Evolutionary conservation across 2,329 filamentous ascomycete genomes (phyloP).

Genomic region (Simplicillium aogashimaense): DNA sequence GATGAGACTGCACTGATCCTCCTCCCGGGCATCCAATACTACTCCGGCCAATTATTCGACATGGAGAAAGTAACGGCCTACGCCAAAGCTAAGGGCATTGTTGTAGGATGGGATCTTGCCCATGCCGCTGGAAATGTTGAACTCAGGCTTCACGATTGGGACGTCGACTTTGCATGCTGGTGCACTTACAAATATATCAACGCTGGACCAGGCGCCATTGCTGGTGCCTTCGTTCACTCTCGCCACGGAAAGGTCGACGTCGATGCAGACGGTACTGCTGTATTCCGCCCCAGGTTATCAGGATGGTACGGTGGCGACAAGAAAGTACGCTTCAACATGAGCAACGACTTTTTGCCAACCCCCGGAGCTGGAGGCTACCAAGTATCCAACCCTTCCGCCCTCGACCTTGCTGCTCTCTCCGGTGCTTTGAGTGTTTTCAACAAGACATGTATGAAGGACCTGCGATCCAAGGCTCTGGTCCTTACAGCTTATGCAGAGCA

Average conservation of each 20-base stretch:
- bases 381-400: constrained; percentile 69
- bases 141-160: constrained; percentile 73
- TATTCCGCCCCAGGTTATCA: constrained; percentile 56
- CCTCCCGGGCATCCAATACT: constrained; percentile 84
- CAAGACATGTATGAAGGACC: constrained; percentile 55
- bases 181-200: constrained; percentile 95
- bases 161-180: constrained; percentile 86
- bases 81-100: constrained; percentile 60
- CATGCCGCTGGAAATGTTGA: constrained; percentile 81
- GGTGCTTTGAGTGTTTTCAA: constrained; percentile 67
- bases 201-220: constrained; percentile 72
- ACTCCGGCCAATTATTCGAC: constrained; percentile 82
- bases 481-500: constrained; percentile 70
- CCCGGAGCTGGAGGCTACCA: constrained; percentile 74
- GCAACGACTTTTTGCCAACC: constrained; percentile 68
- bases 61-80: constrained; percentile 69
- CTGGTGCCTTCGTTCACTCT: constrained; percentile 72
- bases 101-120: constrained; percentile 81
- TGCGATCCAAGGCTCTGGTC: constrained; percentile 61
- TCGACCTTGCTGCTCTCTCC: constrained; percentile 67
- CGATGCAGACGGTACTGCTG: constrained; percentile 20
- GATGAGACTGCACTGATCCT: constrained; percentile 65
- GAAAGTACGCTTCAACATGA: constrained; percentile 69
- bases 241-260: constrained; percentile 50
- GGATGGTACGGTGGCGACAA: constrained; percentile 89